Conservation (phyloP, 2,329 filamentous ascomycete genomes). For the Hymenoscyphus occultus region DNA sequence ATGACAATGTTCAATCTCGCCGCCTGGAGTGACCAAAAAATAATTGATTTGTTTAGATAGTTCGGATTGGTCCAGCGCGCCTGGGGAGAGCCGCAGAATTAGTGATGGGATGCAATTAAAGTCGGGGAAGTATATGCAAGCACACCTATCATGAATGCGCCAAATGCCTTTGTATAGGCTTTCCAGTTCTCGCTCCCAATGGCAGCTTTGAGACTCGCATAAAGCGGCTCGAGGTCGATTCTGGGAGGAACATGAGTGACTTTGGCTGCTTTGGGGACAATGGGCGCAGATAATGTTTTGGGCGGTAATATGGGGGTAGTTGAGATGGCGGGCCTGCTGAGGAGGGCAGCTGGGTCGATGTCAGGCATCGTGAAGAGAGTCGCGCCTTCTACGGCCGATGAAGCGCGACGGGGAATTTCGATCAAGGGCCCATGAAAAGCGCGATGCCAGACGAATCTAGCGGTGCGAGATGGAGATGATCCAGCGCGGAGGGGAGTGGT, state of each 20-base stretch:
- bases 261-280: constrained; percentile 49
- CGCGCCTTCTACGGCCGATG: constrained; percentile 28
- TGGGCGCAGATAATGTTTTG: constrained; percentile 55
- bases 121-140: constrained; percentile 1
- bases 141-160: constrained; percentile 61
- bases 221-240: constrained; percentile 65
- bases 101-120: constrained; percentile 25
- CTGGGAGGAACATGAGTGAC: constrained; percentile 62
- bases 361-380: constrained; percentile 53
- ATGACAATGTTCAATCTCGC: constrained; percentile 61
- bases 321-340: constrained; percentile 59
- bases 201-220: constrained; percentile 57
- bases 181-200: constrained; percentile 61
- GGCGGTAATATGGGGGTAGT: constrained; percentile 57
- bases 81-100: constrained; percentile 41
- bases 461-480: constrained; percentile 27
- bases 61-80: constrained; percentile 61
- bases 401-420: constrained; percentile 28
- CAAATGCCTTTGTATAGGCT: constrained; percentile 60
- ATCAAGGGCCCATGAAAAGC: constrained; percentile 32
- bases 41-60: constrained; percentile 57
- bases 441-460: constrained; percentile 26
- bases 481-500: constrained; percentile 16
- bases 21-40: constrained; percentile 50
- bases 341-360: constrained; percentile 66